These are phyloP conservation scores for Aureobasidium sp. DNA, from an alignment of 2,329 filamentous ascomycete genomes.

Conservation along the genomic window DNA sequence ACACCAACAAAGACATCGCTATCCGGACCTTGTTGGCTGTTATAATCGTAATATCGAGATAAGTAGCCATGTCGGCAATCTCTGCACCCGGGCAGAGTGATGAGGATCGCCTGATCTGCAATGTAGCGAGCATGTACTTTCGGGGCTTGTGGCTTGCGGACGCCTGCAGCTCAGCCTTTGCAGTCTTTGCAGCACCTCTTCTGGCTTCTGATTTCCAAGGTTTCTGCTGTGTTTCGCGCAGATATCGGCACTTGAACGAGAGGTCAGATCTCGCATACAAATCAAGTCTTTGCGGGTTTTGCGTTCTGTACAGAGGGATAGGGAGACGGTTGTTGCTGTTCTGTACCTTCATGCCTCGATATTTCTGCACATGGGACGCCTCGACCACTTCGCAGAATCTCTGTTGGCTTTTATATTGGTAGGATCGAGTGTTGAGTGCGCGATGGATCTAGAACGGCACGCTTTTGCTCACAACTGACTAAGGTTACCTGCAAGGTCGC, in stretches of 20 bases:
- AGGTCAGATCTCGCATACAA: not conserved
- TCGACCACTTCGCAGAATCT: not conserved
- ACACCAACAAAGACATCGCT: too few species aligned
- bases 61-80: not conserved
- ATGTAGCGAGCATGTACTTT: not conserved
- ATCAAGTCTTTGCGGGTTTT: too few species aligned
- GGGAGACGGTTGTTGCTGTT: too few species aligned
- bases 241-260: not conserved
- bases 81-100: not conserved
- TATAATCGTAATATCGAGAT: too few species aligned
- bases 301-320: too few species aligned
- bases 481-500: not conserved
- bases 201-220: not conserved
- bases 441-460: not conserved
- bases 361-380: not conserved
- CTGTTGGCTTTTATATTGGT: not conserved
- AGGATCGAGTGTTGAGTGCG: not conserved
- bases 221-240: not conserved
- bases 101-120: slow-evolving; percentile 10
- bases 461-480: not conserved
- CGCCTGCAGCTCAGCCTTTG: not conserved
- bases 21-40: too few species aligned
- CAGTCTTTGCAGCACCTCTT: not conserved
- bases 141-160: slow-evolving; percentile 1
- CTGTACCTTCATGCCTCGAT: not conserved